phyloP scores from a whole-genome alignment of 352 stramenopile species.

The Salisapilia sapeloensis region DNA sequence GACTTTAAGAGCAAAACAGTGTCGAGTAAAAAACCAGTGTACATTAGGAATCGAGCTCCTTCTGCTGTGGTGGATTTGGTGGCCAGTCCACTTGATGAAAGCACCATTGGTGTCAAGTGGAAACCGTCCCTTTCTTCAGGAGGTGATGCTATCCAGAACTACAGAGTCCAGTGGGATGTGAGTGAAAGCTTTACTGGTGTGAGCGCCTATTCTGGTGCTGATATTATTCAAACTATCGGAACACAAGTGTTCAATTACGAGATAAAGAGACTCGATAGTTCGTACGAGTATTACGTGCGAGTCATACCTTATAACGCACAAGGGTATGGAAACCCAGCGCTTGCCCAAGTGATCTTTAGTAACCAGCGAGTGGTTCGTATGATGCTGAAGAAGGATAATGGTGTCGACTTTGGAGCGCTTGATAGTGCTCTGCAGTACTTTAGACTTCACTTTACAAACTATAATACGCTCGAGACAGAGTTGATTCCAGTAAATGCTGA shows the following conservation, averaged over 20 bases:
- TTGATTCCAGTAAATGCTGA: conserved; percentile 30
- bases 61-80: conserved; percentile 9
- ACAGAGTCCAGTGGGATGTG: conserved; percentile 88
- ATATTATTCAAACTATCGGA: conserved; percentile 8
- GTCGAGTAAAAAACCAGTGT: too few relatives aligned
- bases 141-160: conserved; percentile 71
- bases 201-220: conserved; percentile 33
- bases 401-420: too few relatives aligned
- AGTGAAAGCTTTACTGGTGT: conserved; percentile 66
- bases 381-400: conserved; percentile 8
- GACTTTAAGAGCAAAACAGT: too few relatives aligned
- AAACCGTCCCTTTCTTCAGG: conserved; percentile 35
- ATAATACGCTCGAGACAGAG: conserved; percentile 9
- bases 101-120: conserved; percentile 59
- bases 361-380: conserved; percentile 37
- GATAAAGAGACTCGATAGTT: conserved; percentile 23
- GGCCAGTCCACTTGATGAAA: conserved; percentile 15
- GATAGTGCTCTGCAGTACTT: conserved; percentile 25
- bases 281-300: conserved; percentile 55
- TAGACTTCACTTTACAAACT: conserved; percentile 39
- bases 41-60: conserved; percentile 11
- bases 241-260: conserved; percentile 11
- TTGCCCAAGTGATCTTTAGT: conserved; percentile 19
- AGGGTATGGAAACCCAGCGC: conserved; percentile 37
- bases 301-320: conserved; percentile 69